phyloP scores from a whole-genome alignment of 2,329 filamentous ascomycete genomes.

The Colletotrichum caudatum region DNA sequence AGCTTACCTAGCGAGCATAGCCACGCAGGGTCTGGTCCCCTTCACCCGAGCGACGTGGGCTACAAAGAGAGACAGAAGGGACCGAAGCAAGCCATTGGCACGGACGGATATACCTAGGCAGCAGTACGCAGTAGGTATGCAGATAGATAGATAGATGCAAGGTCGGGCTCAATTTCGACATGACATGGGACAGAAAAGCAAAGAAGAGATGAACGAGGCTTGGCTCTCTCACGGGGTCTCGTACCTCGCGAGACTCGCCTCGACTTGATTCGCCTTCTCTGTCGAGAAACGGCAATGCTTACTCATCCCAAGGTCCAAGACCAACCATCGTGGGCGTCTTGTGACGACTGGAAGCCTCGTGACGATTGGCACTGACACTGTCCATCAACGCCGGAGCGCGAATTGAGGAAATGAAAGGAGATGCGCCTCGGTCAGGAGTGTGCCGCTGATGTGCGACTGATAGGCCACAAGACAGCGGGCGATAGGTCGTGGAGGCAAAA shows the following conservation, averaged over 20 bases:
- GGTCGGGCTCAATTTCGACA: constrained; percentile 15
- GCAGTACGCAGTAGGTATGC: constrained; percentile 15
- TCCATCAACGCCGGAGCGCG: neutral
- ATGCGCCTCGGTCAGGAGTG: constrained; percentile 3
- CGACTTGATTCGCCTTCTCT: neutral
- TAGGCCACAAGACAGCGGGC: neutral
- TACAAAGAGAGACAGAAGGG: constrained; percentile 9
- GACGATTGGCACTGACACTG: constrained; percentile 22
- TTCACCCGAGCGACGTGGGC: constrained; percentile 38
- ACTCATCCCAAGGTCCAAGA: constrained; percentile 10
- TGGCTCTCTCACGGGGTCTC: constrained; percentile 27
- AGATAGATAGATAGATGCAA: constrained; percentile 30
- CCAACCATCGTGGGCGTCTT: constrained; percentile 5
- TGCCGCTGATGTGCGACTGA: neutral
- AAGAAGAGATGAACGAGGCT: constrained; percentile 28
- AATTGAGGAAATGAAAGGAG: constrained; percentile 17
- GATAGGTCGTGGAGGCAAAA: neutral
- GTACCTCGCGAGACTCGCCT: constrained; percentile 19
- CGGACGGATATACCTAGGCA: constrained; percentile 3
- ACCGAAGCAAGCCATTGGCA: constrained; percentile 12
- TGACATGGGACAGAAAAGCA: constrained; percentile 7
- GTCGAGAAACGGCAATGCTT: constrained; percentile 12
- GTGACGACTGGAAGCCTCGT: constrained; percentile 12
- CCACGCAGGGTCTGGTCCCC: constrained; percentile 42
- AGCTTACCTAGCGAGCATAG: constrained; percentile 29